phyloP scores from a whole-genome alignment of 371 early-diverging fungal species.

The Mortierella sp. region DNA sequence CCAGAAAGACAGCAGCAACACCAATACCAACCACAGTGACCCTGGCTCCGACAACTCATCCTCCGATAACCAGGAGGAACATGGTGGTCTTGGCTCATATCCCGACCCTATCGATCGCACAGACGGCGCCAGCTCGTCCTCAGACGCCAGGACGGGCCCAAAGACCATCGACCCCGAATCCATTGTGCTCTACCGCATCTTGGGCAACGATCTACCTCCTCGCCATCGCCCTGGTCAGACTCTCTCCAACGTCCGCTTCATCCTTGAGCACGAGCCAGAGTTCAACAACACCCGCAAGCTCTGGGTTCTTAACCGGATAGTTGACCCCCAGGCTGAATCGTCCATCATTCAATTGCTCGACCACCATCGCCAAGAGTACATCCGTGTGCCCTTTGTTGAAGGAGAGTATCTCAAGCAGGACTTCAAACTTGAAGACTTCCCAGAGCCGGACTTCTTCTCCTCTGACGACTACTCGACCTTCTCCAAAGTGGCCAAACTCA shows the following conservation, averaged over 20 bases:
- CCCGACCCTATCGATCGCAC: not conserved
- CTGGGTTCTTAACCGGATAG: conserved; percentile 78
- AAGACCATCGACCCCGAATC: conserved; percentile 60
- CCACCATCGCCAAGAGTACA: conserved; percentile 69
- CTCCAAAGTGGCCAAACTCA: conserved; percentile 72
- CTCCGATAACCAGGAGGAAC: conserved; percentile 4
- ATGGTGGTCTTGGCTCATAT: conserved; percentile 13
- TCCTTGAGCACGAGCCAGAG: conserved; percentile 74
- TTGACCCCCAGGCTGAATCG: conserved; percentile 70
- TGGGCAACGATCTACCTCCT: conserved; percentile 82
- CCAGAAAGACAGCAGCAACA: not conserved
- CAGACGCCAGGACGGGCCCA: not conserved
- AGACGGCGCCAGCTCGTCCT: conserved; percentile 1
- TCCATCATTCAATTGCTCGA: conserved; percentile 71
- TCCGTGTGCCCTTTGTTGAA: conserved; percentile 72
- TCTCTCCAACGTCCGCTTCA: conserved; percentile 75
- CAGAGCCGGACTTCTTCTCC: conserved; percentile 75
- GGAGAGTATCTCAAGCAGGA: conserved; percentile 72
- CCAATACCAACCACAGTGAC: not conserved
- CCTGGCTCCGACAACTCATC: conserved; percentile 4
- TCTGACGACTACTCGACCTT: conserved; percentile 73
- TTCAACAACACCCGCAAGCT: conserved; percentile 74
- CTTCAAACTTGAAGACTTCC: conserved; percentile 75
- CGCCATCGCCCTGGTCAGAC: conserved; percentile 79
- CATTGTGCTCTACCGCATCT: conserved; percentile 74